phyloP scores from a whole-genome alignment of 257 asterid genomes.

The Lavandula angustifolia region DNA sequence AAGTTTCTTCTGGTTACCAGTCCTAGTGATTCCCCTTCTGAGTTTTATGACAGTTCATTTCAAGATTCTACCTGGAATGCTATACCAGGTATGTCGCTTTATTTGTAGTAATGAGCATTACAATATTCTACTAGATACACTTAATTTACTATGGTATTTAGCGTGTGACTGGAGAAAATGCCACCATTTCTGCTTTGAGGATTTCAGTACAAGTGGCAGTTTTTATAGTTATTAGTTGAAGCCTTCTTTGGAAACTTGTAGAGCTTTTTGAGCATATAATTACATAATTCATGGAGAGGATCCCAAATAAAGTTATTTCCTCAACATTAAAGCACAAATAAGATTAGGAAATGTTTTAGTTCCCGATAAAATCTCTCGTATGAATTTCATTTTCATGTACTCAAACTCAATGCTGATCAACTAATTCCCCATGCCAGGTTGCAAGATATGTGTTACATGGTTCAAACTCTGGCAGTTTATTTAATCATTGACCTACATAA shows the following conservation, averaged over 20 bases:
- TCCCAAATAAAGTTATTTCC: background rate
- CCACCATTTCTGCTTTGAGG: background rate
- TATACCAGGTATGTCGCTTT: slow-evolving; percentile 67
- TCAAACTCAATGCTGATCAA: background rate
- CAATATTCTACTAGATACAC: background rate
- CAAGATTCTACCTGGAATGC: slow-evolving; percentile 79
- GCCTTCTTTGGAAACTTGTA: background rate
- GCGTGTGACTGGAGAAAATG: background rate
- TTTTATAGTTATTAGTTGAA: background rate
- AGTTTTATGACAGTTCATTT: slow-evolving; percentile 60
- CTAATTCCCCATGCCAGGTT: background rate
- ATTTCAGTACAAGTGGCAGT: slow-evolving; percentile 15
- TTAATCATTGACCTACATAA: background rate
- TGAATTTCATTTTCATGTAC: background rate
- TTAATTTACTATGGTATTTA: slow-evolving; percentile 2
- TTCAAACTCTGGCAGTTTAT: slow-evolving; percentile 2
- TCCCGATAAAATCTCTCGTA: background rate
- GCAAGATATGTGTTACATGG: background rate
- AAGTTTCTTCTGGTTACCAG: slow-evolving; percentile 65
- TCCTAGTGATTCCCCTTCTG: slow-evolving; percentile 55
- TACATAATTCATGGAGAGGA: background rate
- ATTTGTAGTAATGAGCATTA: slow-evolving; percentile 16
- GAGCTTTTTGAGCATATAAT: background rate
- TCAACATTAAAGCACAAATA: background rate
- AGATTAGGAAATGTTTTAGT: background rate